Evolutionary conservation across 345 rosid genomes (phyloP).

Genomic region (Dipteronia dyeriana): DNA sequence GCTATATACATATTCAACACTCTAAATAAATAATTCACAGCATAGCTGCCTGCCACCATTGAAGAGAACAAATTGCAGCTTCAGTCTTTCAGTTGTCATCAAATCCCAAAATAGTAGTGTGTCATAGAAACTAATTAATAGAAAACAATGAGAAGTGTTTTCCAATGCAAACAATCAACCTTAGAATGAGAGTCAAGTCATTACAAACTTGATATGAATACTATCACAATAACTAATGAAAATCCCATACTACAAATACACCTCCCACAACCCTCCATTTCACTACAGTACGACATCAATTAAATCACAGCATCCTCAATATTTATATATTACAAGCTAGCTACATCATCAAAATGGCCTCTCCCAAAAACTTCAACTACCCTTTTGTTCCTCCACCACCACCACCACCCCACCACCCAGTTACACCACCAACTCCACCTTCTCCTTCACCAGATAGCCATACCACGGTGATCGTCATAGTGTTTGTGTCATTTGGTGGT

Average conservation of each 20-base stretch:
- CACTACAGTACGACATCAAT: constrained; percentile 14
- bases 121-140: not conserved
- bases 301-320: not conserved
- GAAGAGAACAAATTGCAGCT: not conserved
- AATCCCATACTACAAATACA: constrained; percentile 46
- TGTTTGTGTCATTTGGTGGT: constrained; percentile 62
- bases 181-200: constrained; percentile 61
- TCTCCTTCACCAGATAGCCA: constrained; percentile 47
- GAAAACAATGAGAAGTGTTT: constrained; percentile 44
- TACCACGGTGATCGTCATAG: constrained; percentile 49
- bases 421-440: constrained; percentile 28
- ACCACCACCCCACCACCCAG: constrained; percentile 21
- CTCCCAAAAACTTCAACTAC: constrained; percentile 32
- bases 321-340: not conserved
- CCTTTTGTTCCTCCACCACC: constrained; percentile 17
- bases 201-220: constrained; percentile 37
- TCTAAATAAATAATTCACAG: not conserved
- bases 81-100: not conserved
- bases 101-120: not conserved
- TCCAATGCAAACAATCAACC: constrained; percentile 60
- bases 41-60: not conserved
- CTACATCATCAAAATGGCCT: constrained; percentile 41
- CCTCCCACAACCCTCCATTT: constrained; percentile 23
- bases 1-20: no score
- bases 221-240: constrained; percentile 3